phyloP scores from a whole-genome alignment of 257 asterid species.

The Osmanthus fragrans region DNA sequence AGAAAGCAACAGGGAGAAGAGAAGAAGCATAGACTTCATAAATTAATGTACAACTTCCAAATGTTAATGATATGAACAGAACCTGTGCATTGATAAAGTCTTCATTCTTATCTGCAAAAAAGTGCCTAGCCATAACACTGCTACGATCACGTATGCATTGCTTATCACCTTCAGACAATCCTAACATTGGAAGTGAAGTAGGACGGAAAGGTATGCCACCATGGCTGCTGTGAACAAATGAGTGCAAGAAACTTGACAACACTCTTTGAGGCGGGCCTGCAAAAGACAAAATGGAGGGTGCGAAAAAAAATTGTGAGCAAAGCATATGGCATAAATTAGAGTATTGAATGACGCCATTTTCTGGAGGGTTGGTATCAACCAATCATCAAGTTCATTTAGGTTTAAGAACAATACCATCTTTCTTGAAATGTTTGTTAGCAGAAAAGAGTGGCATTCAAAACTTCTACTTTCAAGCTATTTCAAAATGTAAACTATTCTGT shows the following conservation, averaged over 20 bases:
- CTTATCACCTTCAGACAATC: constrained; percentile 92
- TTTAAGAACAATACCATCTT: constrained; percentile 2
- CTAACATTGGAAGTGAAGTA: constrained; percentile 82
- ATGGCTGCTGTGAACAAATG: constrained; percentile 83
- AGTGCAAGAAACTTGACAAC: constrained; percentile 84
- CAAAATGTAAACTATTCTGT: background rate
- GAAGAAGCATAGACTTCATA: background rate
- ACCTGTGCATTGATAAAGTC: constrained; percentile 92
- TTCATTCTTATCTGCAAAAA: constrained; percentile 90
- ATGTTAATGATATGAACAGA: constrained; percentile 20
- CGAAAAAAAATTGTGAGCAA: constrained; percentile 22
- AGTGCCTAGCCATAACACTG: constrained; percentile 98
- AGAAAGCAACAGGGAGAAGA: background rate
- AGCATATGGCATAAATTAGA: constrained; percentile 2
- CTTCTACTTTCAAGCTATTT: constrained; percentile 4
- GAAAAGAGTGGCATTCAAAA: background rate
- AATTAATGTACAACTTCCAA: constrained; percentile 17
- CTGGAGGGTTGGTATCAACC: background rate
- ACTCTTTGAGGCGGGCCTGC: constrained; percentile 99
- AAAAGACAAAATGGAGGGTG: constrained; percentile 14
- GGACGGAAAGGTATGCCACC: constrained; percentile 79
- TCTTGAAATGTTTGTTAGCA: constrained; percentile 15
- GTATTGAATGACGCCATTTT: background rate
- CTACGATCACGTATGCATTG: constrained; percentile 97
- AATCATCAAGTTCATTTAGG: background rate